phyloP scores from a whole-genome alignment of 2,329 filamentous ascomycete species.

The Truncatella angustata region DNA sequence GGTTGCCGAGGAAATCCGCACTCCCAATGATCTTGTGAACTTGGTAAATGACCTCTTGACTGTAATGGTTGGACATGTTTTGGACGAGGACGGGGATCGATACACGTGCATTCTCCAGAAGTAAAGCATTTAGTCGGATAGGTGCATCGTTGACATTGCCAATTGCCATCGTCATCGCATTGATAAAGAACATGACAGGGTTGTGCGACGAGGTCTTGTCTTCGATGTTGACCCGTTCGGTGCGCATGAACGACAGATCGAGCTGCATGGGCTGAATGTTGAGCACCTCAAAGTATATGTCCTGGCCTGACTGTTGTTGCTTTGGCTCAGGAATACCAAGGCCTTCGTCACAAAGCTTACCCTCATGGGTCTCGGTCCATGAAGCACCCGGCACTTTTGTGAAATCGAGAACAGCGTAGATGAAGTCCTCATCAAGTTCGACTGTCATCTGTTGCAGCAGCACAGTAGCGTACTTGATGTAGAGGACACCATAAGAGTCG shows the following conservation, averaged over 20 bases:
- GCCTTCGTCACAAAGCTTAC: slow-evolving; percentile 82
- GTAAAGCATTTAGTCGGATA: slow-evolving; percentile 85
- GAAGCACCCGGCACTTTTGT: slow-evolving; percentile 87
- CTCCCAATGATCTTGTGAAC: slow-evolving; percentile 97
- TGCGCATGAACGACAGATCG: slow-evolving; percentile 94
- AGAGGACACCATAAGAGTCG: slow-evolving; percentile 94
- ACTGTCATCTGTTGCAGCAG: slow-evolving; percentile 97
- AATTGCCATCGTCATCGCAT: slow-evolving; percentile 98
- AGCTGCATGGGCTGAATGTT: slow-evolving; percentile 98
- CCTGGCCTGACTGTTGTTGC: slow-evolving; percentile 79
- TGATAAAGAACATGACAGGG: slow-evolving; percentile 97
- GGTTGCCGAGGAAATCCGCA: slow-evolving; percentile 95
- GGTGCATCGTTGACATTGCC: slow-evolving; percentile 98
- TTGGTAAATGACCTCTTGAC: slow-evolving; percentile 92
- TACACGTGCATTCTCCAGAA: slow-evolving; percentile 92
- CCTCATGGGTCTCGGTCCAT: slow-evolving; percentile 77
- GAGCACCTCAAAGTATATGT: slow-evolving; percentile 96
- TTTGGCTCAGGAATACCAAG: slow-evolving; percentile 91
- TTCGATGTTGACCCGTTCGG: slow-evolving; percentile 92
- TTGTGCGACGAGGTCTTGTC: slow-evolving; percentile 89
- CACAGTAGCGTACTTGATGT: slow-evolving; percentile 96
- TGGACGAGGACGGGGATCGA: slow-evolving; percentile 80
- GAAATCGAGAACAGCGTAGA: slow-evolving; percentile 93
- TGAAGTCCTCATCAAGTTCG: slow-evolving; percentile 96
- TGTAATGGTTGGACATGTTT: slow-evolving; percentile 92